phyloP scores from a whole-genome alignment of 805 yeast genomes.

The Ogataea methanolica region DNA sequence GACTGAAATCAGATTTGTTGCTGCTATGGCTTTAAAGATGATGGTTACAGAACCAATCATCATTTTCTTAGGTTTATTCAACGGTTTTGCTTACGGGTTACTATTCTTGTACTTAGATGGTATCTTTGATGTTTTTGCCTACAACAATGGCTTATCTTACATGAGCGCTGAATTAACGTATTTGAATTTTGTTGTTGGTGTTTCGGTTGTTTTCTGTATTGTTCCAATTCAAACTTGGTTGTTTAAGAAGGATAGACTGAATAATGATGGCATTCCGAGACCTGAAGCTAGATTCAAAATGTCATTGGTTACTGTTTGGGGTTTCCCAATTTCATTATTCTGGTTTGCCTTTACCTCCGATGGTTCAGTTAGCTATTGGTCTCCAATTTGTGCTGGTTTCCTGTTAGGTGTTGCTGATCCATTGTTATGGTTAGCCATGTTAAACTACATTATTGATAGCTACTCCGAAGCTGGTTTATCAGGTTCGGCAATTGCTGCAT shows the following conservation, averaged over 20 bases:
- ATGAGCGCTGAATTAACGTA: constrained; percentile 32
- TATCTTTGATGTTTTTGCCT: constrained; percentile 31
- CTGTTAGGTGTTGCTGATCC: constrained; percentile 31
- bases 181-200: constrained; percentile 33
- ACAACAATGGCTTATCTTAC: constrained; percentile 27
- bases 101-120: constrained; percentile 33
- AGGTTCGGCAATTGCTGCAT: constrained; percentile 33
- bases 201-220: constrained; percentile 21
- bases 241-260: constrained; percentile 26
- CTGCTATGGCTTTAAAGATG: constrained; percentile 30
- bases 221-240: constrained; percentile 31
- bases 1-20: constrained; percentile 27
- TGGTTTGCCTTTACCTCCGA: constrained; percentile 33
- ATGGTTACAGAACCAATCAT: constrained; percentile 33
- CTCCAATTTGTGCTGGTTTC: constrained; percentile 31
- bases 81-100: constrained; percentile 33
- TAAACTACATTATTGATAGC: constrained; percentile 31
- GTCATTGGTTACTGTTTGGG: constrained; percentile 33
- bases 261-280: constrained; percentile 29
- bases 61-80: constrained; percentile 30
- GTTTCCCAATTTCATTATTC: constrained; percentile 31
- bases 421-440: constrained; percentile 32
- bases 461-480: constrained; percentile 30
- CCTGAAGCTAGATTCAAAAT: constrained; percentile 32
- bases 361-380: constrained; percentile 31